Percentiles rank a stretch among this genome's conserved stretches.
These are phyloP conservation scores for Chlorella sp. DNA, from an alignment of 139 green algal species.

Conservation along the genomic window DNA sequence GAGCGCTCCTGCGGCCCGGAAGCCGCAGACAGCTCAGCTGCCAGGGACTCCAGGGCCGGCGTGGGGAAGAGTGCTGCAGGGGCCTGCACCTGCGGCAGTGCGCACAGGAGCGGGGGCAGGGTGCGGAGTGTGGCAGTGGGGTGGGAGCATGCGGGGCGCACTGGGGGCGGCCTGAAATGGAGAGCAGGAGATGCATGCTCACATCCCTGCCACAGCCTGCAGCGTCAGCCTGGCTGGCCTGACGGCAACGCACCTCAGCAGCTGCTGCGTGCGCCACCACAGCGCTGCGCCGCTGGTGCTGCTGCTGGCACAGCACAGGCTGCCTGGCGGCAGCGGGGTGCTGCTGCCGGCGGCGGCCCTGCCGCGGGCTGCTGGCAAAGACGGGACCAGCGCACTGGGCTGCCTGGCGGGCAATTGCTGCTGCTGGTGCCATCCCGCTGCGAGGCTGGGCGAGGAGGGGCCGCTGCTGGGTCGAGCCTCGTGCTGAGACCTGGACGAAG, in stretches of 20 bases:
- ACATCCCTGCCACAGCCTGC: background rate
- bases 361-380: too few relatives aligned
- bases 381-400: too few relatives aligned
- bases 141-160: background rate
- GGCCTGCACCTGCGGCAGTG: background rate
- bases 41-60: background rate
- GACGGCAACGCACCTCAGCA: background rate
- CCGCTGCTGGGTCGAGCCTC: too few relatives aligned
- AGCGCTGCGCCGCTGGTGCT: background rate
- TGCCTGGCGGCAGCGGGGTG: background rate
- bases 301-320: background rate
- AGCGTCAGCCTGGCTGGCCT: background rate
- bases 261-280: background rate
- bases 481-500: too few relatives aligned
- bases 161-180: too few relatives aligned
- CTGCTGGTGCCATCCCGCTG: too few relatives aligned
- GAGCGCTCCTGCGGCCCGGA: slow-evolving; percentile 47
- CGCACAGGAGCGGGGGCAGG: too few relatives aligned
- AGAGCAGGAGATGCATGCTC: background rate
- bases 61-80: background rate
- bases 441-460: too few relatives aligned
- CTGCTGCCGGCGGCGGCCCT: background rate
- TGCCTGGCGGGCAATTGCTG: too few relatives aligned
- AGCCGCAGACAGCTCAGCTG: slow-evolving; percentile 25
- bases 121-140: too few relatives aligned